phyloP scores from a whole-genome alignment of 2,329 filamentous ascomycete species.

The Dactylellina sp. region DNA sequence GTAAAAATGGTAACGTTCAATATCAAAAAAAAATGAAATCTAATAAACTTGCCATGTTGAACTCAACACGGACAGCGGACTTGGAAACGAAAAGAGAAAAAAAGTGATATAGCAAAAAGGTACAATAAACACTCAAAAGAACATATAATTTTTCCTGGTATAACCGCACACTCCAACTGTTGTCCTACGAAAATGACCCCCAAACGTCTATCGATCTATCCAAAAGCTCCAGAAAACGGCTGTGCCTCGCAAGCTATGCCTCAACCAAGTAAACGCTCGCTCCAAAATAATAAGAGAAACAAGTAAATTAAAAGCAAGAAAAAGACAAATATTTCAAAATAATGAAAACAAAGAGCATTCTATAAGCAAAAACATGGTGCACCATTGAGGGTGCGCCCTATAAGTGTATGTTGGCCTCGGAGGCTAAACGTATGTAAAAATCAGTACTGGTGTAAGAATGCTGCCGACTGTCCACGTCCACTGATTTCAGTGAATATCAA shows the following conservation, averaged over 20 bases:
- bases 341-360: slow-evolving; percentile 10
- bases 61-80: too few relatives aligned
- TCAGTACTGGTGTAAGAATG: background rate
- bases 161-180: background rate
- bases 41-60: too few relatives aligned
- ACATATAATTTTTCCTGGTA: background rate
- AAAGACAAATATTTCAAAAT: background rate
- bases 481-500: slow-evolving; percentile 3
- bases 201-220: slow-evolving; percentile 33
- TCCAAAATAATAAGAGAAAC: slow-evolving; percentile 7
- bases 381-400: slow-evolving; percentile 1
- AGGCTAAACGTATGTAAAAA: background rate
- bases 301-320: background rate
- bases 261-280: slow-evolving; percentile 10
- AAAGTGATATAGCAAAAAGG: background rate
- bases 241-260: slow-evolving; percentile 36
- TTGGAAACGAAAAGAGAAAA: background rate
- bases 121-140: background rate
- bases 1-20: too few relatives aligned
- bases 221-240: slow-evolving; percentile 15
- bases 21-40: too few relatives aligned
- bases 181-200: background rate
- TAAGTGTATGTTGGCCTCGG: background rate
- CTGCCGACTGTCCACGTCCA: too few relatives aligned
- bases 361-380: slow-evolving; percentile 12